A percentile compares a stretch with the other conserved stretches of the same genome.
Evolutionary conservation across 371 early-diverging fungal genomes (phyloP).

Genomic region (Chytridiales sp.): DNA sequence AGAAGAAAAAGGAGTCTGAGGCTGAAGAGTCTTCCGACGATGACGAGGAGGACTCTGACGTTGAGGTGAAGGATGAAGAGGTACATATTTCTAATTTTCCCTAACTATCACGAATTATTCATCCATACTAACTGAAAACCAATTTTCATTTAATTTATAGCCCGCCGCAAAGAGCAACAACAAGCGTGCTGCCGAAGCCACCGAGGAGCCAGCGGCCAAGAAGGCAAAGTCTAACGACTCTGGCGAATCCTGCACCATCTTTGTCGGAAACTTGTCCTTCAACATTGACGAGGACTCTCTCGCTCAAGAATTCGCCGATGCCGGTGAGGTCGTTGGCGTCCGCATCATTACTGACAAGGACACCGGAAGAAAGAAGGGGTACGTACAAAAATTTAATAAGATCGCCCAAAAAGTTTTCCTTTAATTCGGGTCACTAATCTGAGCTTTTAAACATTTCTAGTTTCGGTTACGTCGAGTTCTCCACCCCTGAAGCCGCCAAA

Average conservation of each 20-base stretch:
- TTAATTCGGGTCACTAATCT: too few relatives aligned
- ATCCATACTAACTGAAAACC: too few relatives aligned
- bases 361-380: constrained; percentile 68
- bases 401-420: too few relatives aligned
- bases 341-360: constrained; percentile 66
- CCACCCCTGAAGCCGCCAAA: constrained; percentile 53
- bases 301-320: constrained; percentile 55
- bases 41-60: too few relatives aligned
- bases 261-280: constrained; percentile 71
- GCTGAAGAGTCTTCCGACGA: neutral
- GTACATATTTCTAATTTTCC: too few relatives aligned
- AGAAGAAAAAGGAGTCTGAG: neutral
- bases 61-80: too few relatives aligned
- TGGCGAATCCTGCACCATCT: constrained; percentile 50
- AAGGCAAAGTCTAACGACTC: constrained; percentile 37
- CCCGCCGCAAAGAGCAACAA: constrained; percentile 10
- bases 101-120: too few relatives aligned
- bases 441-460: too few relatives aligned
- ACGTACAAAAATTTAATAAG: too few relatives aligned
- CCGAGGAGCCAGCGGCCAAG: constrained; percentile 35
- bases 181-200: constrained; percentile 15
- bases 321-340: constrained; percentile 65
- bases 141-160: too few relatives aligned
- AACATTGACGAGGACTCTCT: constrained; percentile 65
- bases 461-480: constrained; percentile 74